These are phyloP conservation scores for Echium plantagineum DNA, from an alignment of 257 asterid species.

Conservation along the genomic window DNA sequence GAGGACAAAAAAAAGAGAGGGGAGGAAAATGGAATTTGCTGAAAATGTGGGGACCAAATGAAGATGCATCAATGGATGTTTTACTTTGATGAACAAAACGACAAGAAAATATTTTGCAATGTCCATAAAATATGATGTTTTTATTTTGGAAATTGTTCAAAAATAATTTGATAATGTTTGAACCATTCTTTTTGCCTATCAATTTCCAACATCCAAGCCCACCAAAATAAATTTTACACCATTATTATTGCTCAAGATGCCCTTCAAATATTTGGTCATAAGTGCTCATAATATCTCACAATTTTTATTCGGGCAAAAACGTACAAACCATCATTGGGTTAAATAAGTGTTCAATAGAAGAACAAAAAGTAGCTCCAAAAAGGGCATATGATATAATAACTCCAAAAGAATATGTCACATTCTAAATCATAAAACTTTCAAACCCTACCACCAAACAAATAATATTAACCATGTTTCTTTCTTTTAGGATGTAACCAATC, in stretches of 20 bases:
- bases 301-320: no score
- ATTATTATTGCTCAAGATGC: background rate
- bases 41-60: conserved; percentile 4
- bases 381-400: background rate
- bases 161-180: background rate
- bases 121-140: background rate
- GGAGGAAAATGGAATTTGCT: conserved; percentile 9
- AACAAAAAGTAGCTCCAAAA: conserved; percentile 10
- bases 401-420: conserved; percentile 7
- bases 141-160: no score
- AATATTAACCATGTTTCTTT: background rate
- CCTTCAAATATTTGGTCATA: background rate
- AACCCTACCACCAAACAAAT: background rate
- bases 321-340: conserved; percentile 20
- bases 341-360: conserved; percentile 18
- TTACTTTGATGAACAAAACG: background rate
- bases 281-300: background rate
- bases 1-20: conserved; percentile 4
- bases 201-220: background rate
- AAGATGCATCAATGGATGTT: background rate
- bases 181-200: background rate
- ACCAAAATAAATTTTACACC: background rate
- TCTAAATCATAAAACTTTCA: background rate
- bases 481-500: background rate
- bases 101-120: background rate